Base-by-base conservation (phyloP, 441 rosid species). In the Sinapis alba region DNA sequence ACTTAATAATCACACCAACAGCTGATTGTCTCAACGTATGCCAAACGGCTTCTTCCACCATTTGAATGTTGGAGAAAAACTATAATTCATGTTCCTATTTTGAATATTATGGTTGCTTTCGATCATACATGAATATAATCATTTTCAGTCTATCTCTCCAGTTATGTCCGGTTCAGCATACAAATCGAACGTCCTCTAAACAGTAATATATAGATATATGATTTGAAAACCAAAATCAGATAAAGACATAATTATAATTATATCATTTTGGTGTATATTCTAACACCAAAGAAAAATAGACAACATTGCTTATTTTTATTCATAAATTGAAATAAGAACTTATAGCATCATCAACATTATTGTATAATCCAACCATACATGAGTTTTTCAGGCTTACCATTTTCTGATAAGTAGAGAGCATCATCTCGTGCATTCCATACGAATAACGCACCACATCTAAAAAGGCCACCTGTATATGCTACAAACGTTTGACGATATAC, bases 401-500 rank as follows among this genome's bases (percentile, higher is more conserved):
- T 26, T 24, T 19, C 1, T 26, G 64, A 38, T 15, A 73, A 16
- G 30, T 64, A 73, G 20, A 73, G 38, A 23, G 47, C 77, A 16
- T 73, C 65, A 19, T 73, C 77, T 54, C 56, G 2, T 27, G 71
- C 21, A 7, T 26, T 13, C 71, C 77, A 73, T 24, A 1, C 4
- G 21, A 56, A 65, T 24, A 73, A 10, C 0, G 64, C 57, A 0
- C 58, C 58, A 41, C 77, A 73, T 16, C 54, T 72, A 6, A 15
- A 51, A 15, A 23, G n/a, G 68, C n/a, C 54, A 62, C 71, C 65
- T 56, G 5, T 20, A 28, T 73, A 73, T 65, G 77, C 71, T 19
- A 0, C 0, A 65, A 56, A 56, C 0, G 2, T 9, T 18, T n/a
- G 10, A 27, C 65, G 58, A 56, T 65, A 73, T 19, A 9, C 50